Evolutionary conservation across 2,329 filamentous ascomycete species (phyloP).

Genomic region (Beauveria sp.): DNA sequence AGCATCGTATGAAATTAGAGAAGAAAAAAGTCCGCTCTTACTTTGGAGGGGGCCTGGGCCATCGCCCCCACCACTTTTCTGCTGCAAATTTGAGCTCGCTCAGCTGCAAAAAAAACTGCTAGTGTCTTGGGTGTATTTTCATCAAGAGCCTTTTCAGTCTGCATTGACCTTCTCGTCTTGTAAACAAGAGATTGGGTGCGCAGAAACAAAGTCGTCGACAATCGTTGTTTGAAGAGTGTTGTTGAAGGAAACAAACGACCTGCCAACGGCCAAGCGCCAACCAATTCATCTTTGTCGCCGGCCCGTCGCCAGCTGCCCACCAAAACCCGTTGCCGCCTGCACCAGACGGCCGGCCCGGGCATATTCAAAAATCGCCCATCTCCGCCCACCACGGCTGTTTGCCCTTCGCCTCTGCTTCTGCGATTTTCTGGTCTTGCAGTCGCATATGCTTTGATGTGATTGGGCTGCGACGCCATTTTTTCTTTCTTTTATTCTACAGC

Average conservation of each 20-base stretch:
- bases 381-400: slow-evolving; percentile 4
- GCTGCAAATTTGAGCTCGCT: not conserved
- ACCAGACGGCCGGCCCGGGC: not conserved
- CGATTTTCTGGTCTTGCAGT: not conserved
- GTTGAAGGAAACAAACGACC: not conserved
- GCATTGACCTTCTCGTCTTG: not conserved
- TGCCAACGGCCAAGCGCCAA: not conserved
- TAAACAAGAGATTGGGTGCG: not conserved
- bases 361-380: slow-evolving; percentile 2
- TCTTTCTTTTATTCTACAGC: not conserved
- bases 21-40: not conserved
- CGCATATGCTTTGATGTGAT: not conserved
- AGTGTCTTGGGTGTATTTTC: not conserved
- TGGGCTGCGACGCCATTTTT: not conserved
- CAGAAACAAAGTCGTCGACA: not conserved
- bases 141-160: not conserved
- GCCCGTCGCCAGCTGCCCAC: slow-evolving; percentile 7
- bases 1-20: slow-evolving; percentile 7
- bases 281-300: not conserved
- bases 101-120: not conserved
- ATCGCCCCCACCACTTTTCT: not conserved
- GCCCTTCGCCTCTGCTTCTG: not conserved
- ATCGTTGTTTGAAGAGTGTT: not conserved
- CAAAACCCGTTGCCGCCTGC: not conserved
- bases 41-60: not conserved